Conservation (phyloP, 2,329 filamentous ascomycete species). For the Verticillium tricorpus region DNA sequence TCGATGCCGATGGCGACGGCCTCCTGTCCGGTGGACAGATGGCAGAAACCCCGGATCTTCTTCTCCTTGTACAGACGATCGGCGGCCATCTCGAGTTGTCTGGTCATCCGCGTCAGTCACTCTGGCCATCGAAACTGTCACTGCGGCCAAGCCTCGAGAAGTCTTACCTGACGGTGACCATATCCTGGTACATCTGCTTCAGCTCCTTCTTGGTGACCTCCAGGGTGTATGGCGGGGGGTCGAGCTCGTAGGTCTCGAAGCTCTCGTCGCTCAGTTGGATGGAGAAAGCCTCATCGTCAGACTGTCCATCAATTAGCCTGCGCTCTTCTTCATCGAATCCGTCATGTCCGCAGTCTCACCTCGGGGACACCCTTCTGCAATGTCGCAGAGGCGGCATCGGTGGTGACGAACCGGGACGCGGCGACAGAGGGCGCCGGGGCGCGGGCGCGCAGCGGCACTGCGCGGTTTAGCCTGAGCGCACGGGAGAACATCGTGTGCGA, state of each 20-base stretch:
- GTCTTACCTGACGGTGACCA: conserved; percentile 85
- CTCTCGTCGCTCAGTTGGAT: conserved; percentile 94
- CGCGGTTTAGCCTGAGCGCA: conserved; percentile 58
- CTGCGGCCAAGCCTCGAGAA: no score
- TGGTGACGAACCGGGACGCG: conserved; percentile 77
- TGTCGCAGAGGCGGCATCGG: conserved; percentile 88
- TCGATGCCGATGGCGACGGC: conserved; percentile 96
- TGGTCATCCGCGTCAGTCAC: conserved; percentile 31
- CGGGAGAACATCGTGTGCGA: conserved; percentile 63
- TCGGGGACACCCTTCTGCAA: conserved; percentile 67
- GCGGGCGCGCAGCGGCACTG: conserved; percentile 53
- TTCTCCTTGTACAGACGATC: conserved; percentile 99
- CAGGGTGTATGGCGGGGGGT: conserved; percentile 89
- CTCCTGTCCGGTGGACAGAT: conserved; percentile 96
- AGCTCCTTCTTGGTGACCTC: conserved; percentile 95
- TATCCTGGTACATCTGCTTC: conserved; percentile 98
- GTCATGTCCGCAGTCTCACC: conserved; percentile 26
- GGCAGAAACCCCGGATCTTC: conserved; percentile 99
- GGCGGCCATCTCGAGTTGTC: conserved; percentile 99
- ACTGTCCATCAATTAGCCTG: conserved; percentile 44
- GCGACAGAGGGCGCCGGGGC: conserved; percentile 32
- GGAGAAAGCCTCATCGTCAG: conserved; percentile 89
- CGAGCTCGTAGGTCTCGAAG: conserved; percentile 99
- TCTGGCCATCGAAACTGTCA: neutral
- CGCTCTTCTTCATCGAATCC: neutral